These are phyloP conservation scores for Mycena vitilis DNA, from an alignment of 768 basidiomycete genomes.

Conservation along the genomic window DNA sequence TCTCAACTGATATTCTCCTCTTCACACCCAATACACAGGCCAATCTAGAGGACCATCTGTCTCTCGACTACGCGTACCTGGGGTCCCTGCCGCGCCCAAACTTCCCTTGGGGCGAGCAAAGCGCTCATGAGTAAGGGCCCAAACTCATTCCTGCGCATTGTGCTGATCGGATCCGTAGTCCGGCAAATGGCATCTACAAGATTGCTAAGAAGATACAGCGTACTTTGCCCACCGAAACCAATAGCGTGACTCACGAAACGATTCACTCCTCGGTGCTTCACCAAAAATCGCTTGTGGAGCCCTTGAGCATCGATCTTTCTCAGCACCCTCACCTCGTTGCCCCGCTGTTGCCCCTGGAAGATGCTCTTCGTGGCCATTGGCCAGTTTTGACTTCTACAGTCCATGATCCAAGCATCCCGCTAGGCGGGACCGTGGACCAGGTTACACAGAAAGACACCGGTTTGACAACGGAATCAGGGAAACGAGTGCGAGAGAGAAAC, in stretches of 20 bases:
- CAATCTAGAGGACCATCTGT: constrained; percentile 65
- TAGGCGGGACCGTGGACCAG: background rate
- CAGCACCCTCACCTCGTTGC: constrained; percentile 58
- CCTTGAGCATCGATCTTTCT: constrained; percentile 49
- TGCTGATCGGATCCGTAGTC: constrained; percentile 47
- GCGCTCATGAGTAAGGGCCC: constrained; percentile 68
- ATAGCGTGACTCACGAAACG: constrained; percentile 65
- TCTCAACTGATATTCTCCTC: constrained; percentile 2
- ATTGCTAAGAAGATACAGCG: constrained; percentile 60
- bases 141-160: background rate
- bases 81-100: constrained; percentile 61
- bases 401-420: constrained; percentile 16
- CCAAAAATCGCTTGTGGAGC: constrained; percentile 51
- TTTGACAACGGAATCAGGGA: constrained; percentile 49
- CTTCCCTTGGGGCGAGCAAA: constrained; percentile 69
- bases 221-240: constrained; percentile 55
- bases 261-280: constrained; percentile 71
- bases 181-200: constrained; percentile 65
- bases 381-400: background rate
- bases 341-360: constrained; percentile 23
- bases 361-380: constrained; percentile 26
- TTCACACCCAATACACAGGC: constrained; percentile 51
- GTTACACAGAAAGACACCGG: constrained; percentile 56
- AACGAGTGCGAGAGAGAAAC: constrained; percentile 20
- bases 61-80: constrained; percentile 67